phyloP scores from a whole-genome alignment of 208 protist genomes.

The Jaenimonas drosophilae region DNA sequence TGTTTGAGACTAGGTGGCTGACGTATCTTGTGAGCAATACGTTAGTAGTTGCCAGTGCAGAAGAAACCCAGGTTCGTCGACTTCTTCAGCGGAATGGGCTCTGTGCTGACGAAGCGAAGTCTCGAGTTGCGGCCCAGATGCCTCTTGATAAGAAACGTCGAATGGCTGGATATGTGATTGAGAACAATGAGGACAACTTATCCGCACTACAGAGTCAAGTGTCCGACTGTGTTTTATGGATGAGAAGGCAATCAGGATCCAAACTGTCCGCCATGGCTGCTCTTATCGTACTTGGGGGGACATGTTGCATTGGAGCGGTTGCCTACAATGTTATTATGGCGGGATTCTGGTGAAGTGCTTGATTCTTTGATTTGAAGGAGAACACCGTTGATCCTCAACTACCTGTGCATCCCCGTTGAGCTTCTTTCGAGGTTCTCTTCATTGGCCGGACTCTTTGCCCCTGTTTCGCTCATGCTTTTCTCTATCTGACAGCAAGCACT shows the following conservation, averaged over 20 bases:
- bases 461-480: background rate
- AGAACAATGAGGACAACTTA: conserved; percentile 48
- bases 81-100: conserved; percentile 43
- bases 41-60: conserved; percentile 55
- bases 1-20: conserved; percentile 81
- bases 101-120: conserved; percentile 25
- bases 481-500: background rate
- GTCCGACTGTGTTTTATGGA: conserved; percentile 45
- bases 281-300: too few species aligned
- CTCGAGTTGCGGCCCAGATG: conserved; percentile 74
- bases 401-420: too few species aligned
- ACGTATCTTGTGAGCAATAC: conserved; percentile 54
- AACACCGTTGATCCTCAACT: too few species aligned
- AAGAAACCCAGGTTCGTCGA: conserved; percentile 51
- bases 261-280: too few species aligned
- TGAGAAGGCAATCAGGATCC: conserved; percentile 32
- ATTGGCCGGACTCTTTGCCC: conserved; percentile 1
- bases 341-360: too few species aligned
- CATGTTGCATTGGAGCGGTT: too few species aligned
- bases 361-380: too few species aligned
- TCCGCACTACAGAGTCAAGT: conserved; percentile 18
- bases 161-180: conserved; percentile 61
- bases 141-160: conserved; percentile 46
- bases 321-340: too few species aligned
- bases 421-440: conserved; percentile 5